Evolutionary conservation across 2,329 filamentous ascomycete species (phyloP), one percentile per base, ranked within the genome.

Genomic region (Tolypocladium endophyticum): DNA sequence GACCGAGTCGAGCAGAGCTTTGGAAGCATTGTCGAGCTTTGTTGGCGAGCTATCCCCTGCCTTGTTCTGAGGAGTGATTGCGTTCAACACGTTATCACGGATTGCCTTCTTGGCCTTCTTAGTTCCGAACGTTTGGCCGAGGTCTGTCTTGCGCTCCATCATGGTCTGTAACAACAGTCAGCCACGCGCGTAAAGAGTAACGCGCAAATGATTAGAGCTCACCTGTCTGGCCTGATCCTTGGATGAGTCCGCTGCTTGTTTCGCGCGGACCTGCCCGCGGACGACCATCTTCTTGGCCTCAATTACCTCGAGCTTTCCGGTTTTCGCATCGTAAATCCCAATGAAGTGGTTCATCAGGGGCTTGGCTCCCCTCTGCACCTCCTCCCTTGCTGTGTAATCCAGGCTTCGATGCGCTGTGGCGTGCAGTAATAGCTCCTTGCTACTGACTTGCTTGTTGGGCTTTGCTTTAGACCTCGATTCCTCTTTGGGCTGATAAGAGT

Each of bases 21-120:
- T 74, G 55, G 84, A 79, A 3, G 82, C 79, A 41, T 80, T 74
- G 60, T 82, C 81, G 50, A 86, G 76, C 65, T 81, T 81, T 41
- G 75, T 74, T n/a, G 77, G 74, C 59, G 69, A 71, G 52, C 69
- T 70, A 41, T 73, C 70, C 28, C 72, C 68, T 43, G 65, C 58
- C 59, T 66, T 70, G 63, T 70, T 74, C 67, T 71, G 70, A 50
- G 77, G 73, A 50, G 74, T 75, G 65, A 93, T 90, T 23, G 88
- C 87, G 68, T 92, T 92, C 66, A 89, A 81, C 2, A 85, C 85
- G 63, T 83, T 79, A 59, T 86, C 82, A 35, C 81, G 79, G 65
- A 94, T 85, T 1, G 85, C 87, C 75, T 92, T 93, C 79, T 87
- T 88, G 28, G 90, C 88, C 74, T 92, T 93, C 77, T 90, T 92